Conservation (phyloP, 805 yeast species). For the Candida ortonii region DNA sequence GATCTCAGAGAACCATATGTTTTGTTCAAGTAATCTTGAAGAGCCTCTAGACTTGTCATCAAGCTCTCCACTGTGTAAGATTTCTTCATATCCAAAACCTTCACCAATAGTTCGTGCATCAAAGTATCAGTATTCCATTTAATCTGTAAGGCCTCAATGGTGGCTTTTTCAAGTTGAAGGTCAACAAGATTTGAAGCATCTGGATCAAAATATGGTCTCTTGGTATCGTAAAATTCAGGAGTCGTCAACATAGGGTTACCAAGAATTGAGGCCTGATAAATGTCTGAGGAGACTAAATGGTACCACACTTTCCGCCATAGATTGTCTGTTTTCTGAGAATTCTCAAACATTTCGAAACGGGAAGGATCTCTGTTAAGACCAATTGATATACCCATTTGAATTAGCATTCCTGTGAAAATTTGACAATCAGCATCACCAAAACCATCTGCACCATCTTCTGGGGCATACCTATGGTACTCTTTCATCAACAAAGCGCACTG, state of each 20-base stretch:
- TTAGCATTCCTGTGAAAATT: conserved; percentile 50
- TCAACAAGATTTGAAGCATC: conserved; percentile 37
- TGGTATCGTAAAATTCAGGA: conserved; percentile 47
- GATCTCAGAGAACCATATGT: conserved; percentile 33
- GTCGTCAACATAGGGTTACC: conserved; percentile 47
- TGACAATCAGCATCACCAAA: conserved; percentile 58
- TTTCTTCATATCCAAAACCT: conserved; percentile 40
- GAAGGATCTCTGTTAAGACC: conserved; percentile 71
- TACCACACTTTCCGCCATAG: conserved; percentile 62
- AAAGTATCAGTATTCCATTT: conserved; percentile 32
- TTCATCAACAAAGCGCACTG: conserved; percentile 54
- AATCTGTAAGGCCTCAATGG: conserved; percentile 33
- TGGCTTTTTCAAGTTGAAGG: conserved; percentile 40
- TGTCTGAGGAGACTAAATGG: conserved; percentile 44
- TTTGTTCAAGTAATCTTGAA: conserved; percentile 35
- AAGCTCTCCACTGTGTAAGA: conserved; percentile 39
- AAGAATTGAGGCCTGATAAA: conserved; percentile 41
- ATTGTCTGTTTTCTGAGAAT: conserved; percentile 33
- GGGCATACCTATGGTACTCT: conserved; percentile 47
- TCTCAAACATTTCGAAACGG: conserved; percentile 33
- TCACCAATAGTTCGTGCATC: conserved; percentile 34
- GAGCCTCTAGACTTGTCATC: conserved; percentile 31
- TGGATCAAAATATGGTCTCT: conserved; percentile 41
- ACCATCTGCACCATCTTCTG: conserved; percentile 54
- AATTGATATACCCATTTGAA: conserved; percentile 65